Percentiles rank a stretch among this genome's conserved stretches.
Evolutionary conservation across 2,329 filamentous ascomycete species (phyloP).

Genomic region (Ceratocystis alfenasii): DNA sequence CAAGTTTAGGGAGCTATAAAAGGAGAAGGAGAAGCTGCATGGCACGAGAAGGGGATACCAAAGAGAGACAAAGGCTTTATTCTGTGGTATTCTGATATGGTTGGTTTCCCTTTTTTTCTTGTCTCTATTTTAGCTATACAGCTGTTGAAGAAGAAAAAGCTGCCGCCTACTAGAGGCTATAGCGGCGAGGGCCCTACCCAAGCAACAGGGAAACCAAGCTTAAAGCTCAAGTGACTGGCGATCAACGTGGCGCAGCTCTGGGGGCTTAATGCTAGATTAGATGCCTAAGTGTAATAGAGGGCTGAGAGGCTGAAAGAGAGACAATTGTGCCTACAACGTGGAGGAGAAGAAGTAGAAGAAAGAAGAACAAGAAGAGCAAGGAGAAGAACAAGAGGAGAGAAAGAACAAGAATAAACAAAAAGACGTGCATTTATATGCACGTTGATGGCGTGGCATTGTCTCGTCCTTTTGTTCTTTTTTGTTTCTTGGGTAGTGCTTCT

Average conservation of each 20-base stretch:
- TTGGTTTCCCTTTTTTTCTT: neutral
- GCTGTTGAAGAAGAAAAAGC: neutral
- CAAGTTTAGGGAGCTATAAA: neutral
- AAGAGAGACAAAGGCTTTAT: neutral
- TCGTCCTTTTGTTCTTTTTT: neutral
- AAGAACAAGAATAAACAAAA: neutral
- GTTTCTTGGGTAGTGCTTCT: neutral
- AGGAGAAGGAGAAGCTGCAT: neutral
- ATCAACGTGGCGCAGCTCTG: conserved; percentile 12
- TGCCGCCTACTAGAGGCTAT: neutral
- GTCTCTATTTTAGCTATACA: neutral
- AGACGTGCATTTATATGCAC: neutral
- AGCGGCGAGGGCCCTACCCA: neutral
- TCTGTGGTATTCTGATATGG: too few species aligned
- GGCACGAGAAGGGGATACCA: neutral
- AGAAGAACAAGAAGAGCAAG: neutral
- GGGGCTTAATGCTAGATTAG: neutral
- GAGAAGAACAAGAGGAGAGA: neutral
- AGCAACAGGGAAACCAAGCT: neutral
- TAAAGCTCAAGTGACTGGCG: neutral
- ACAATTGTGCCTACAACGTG: neutral
- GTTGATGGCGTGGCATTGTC: too few species aligned
- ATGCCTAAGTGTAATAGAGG: neutral
- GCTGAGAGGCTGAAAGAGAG: too few species aligned
- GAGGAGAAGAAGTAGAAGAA: neutral